These are phyloP conservation scores for Beta vulgaris DNA, from an alignment of 148 eudicot genomes.

Conservation along the genomic window DNA sequence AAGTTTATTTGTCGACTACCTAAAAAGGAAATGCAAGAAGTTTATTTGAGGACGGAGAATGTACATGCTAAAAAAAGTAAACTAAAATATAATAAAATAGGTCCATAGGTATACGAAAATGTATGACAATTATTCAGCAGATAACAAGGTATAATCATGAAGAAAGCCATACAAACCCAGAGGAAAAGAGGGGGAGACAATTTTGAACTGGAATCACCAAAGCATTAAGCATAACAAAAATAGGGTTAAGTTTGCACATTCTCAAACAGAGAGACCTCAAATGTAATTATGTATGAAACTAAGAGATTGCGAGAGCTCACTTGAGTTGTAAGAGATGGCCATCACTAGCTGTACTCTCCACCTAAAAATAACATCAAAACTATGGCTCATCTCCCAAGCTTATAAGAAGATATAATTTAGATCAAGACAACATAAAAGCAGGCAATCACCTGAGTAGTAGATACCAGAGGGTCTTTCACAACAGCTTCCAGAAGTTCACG, in stretches of 20 bases:
- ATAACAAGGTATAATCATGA: not conserved
- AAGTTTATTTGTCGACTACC: too few relatives aligned
- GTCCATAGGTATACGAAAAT: too few relatives aligned
- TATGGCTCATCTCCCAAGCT: slow-evolving; percentile 3
- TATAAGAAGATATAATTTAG: not conserved
- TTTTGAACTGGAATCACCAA: too few relatives aligned
- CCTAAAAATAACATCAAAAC: slow-evolving; percentile 44
- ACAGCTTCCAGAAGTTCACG: slow-evolving; percentile 80
- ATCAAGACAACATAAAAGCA: slow-evolving; percentile 7
- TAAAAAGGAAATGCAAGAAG: too few relatives aligned
- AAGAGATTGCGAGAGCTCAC: slow-evolving; percentile 33
- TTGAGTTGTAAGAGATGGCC: slow-evolving; percentile 94
- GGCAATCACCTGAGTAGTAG: slow-evolving; percentile 61
- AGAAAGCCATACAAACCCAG: not conserved
- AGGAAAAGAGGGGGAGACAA: not conserved
- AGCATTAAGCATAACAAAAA: slow-evolving; percentile 4
- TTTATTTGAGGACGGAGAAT: too few relatives aligned
- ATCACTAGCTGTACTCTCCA: slow-evolving; percentile 62
- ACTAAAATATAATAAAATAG: too few relatives aligned
- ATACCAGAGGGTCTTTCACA: slow-evolving; percentile 75
- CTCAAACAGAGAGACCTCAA: not conserved
- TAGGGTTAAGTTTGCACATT: slow-evolving; percentile 5
- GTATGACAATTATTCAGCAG: not conserved
- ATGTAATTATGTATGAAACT: not conserved
- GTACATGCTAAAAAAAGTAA: too few relatives aligned